These are phyloP conservation scores for Myxozyma melibiosi DNA, from an alignment of 805 yeast species.

Conservation along the genomic window DNA sequence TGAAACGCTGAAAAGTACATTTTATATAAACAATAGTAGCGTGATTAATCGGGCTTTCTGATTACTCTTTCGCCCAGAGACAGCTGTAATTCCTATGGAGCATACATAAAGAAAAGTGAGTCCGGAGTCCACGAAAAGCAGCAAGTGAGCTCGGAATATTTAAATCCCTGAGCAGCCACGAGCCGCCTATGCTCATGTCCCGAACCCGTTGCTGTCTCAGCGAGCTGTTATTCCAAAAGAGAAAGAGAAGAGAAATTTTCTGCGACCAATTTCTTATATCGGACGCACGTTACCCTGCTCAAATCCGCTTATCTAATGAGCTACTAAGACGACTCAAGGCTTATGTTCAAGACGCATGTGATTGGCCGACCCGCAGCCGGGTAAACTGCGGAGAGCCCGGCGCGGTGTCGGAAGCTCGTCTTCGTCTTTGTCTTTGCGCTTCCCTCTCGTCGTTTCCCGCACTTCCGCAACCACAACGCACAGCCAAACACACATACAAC, in stretches of 20 bases:
- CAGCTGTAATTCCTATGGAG: background rate
- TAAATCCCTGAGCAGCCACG: slow-evolving; percentile 1
- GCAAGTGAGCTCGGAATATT: background rate
- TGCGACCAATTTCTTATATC: background rate
- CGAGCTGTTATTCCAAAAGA: background rate
- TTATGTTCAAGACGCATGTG: background rate
- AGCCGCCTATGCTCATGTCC: too few species aligned
- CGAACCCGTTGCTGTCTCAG: too few species aligned
- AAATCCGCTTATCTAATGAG: too few species aligned
- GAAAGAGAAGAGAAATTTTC: background rate
- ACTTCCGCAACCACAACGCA: background rate
- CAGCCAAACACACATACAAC: background rate
- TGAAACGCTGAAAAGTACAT: slow-evolving; percentile 26
- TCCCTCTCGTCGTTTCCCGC: background rate
- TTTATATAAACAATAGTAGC: slow-evolving; percentile 10
- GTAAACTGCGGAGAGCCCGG: slow-evolving; percentile 12
- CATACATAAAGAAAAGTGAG: background rate
- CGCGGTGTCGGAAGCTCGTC: slow-evolving; percentile 8
- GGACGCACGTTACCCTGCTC: background rate
- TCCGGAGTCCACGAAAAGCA: background rate
- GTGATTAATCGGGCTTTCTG: slow-evolving; percentile 31
- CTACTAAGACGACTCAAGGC: background rate
- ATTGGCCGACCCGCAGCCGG: background rate
- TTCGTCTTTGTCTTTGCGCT: background rate
- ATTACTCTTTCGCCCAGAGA: slow-evolving; percentile 4